Evolutionary conservation across 2,329 filamentous ascomycete genomes (phyloP).

Genomic region (Gremmenia infestans): DNA sequence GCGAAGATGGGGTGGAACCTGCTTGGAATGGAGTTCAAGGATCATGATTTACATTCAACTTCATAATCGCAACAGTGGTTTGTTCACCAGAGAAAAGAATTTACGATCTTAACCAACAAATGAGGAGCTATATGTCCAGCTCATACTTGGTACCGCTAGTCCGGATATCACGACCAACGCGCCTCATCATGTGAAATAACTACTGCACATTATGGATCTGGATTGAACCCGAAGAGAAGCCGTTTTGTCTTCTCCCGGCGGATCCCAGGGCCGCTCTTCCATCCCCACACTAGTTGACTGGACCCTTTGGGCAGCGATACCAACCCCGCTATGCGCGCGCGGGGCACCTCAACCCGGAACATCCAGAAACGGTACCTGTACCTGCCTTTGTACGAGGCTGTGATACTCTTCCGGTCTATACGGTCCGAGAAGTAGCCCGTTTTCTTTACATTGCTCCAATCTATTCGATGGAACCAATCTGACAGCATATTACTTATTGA

Average conservation of each 20-base stretch:
- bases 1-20: background rate
- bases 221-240: slow-evolving; percentile 2
- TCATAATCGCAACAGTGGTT: background rate
- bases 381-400: slow-evolving; percentile 12
- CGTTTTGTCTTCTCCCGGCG: slow-evolving; percentile 10
- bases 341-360: slow-evolving; percentile 14
- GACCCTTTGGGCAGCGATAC: background rate
- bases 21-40: background rate
- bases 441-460: background rate
- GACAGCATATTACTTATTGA: background rate
- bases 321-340: slow-evolving; percentile 17
- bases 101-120: background rate
- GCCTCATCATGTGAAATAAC: slow-evolving; percentile 1
- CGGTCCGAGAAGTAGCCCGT: slow-evolving; percentile 20
- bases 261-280: slow-evolving; percentile 15
- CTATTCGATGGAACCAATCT: background rate
- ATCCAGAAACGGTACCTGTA: slow-evolving; percentile 5
- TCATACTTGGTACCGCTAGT: background rate
- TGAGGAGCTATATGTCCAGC: background rate
- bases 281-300: background rate
- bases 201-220: background rate
- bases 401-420: slow-evolving; percentile 20
- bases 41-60: background rate
- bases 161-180: background rate
- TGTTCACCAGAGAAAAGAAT: background rate